A percentile compares a stretch with the other conserved stretches of the same genome.
Conservation (phyloP, 139 green algal species). For the Tetraselmis striata region DNA sequence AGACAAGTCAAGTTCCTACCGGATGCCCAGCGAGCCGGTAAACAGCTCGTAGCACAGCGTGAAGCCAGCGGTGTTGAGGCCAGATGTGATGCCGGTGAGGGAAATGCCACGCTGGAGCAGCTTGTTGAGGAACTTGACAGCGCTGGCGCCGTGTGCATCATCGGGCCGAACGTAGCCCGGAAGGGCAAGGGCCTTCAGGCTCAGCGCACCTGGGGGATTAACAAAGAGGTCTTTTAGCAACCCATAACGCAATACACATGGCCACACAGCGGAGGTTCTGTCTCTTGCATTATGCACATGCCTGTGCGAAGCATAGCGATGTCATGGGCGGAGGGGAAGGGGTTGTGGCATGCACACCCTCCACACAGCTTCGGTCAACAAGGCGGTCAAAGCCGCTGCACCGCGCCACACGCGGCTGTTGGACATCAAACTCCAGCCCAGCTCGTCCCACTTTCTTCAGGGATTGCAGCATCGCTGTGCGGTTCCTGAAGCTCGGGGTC, state of each 20-base stretch:
- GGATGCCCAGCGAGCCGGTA: not conserved
- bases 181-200: not conserved
- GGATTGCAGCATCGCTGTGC: not conserved
- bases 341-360: not conserved
- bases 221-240: no score
- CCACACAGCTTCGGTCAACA: not conserved
- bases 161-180: not conserved
- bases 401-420: not conserved
- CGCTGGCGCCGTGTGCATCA: not conserved
- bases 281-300: no score
- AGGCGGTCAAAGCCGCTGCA: not conserved
- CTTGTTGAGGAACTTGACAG: slow-evolving; percentile 6
- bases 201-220: not conserved
- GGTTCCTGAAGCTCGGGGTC: not conserved
- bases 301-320: no score
- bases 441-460: not conserved
- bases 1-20: no score
- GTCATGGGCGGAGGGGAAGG: no score
- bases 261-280: no score
- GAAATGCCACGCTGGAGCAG: slow-evolving; percentile 7
- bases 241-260: no score
- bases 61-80: slow-evolving; percentile 7
- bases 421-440: not conserved
- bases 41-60: slow-evolving; percentile 19
- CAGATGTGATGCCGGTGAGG: not conserved